A percentile compares a stretch with the other conserved stretches of the same genome.
phyloP scores from a whole-genome alignment of 2,329 filamentous ascomycete genomes.

The Apiospora malaysiana region DNA sequence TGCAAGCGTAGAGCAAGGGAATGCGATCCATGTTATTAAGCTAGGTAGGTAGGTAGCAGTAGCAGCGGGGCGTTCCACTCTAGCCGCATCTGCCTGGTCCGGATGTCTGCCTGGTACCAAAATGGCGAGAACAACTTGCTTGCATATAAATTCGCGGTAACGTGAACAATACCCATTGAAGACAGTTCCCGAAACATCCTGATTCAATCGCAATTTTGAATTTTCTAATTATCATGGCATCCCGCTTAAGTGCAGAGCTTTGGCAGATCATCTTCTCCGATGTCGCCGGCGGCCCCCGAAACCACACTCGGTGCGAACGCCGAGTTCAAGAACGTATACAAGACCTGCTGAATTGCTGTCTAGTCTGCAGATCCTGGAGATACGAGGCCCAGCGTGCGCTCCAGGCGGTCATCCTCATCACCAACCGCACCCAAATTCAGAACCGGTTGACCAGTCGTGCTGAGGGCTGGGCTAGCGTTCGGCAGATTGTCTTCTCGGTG shows the following conservation, averaged over 20 bases:
- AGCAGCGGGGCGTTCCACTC: neutral
- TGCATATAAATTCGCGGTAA: neutral
- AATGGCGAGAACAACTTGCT: neutral
- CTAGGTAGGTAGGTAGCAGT: no score
- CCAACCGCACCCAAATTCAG: neutral
- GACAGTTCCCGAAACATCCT: no score
- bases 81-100: neutral
- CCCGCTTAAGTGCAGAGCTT: conserved; percentile 4
- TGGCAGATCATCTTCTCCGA: conserved; percentile 6
- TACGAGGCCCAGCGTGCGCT: neutral
- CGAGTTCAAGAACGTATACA: neutral
- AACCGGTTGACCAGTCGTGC: neutral
- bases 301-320: neutral
- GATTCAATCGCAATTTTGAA: neutral
- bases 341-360: neutral
- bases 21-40: neutral
- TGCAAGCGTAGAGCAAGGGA: neutral
- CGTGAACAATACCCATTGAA: neutral
- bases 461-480: neutral
- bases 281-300: neutral
- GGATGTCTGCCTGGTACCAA: neutral
- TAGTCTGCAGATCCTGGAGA: neutral
- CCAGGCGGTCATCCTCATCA: neutral
- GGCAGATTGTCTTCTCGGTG: neutral
- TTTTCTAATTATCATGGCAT: neutral